Conservation (phyloP, 345 rosid genomes). For the Triadica sebifera region DNA sequence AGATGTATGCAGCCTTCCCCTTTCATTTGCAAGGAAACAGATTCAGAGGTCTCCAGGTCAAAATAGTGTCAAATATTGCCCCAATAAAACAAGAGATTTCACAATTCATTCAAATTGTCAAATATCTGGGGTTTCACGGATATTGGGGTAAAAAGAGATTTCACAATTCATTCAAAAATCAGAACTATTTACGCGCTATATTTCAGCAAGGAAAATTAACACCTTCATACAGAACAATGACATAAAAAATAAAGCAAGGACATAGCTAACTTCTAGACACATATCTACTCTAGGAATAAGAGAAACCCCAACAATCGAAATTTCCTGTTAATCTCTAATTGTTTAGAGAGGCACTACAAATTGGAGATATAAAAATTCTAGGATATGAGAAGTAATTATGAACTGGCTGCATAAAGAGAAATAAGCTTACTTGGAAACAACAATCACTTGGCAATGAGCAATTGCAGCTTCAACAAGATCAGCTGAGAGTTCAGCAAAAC, state of each 20-base stretch:
- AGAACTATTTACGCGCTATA: not conserved
- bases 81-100: not conserved
- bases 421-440: conserved; percentile 85
- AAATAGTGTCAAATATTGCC: too few relatives aligned
- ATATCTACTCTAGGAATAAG: not conserved
- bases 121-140: too few relatives aligned
- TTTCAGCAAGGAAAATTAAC: too few relatives aligned
- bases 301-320: not conserved
- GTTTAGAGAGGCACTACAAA: not conserved
- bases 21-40: too few relatives aligned
- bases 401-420: conserved; percentile 5
- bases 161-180: not conserved
- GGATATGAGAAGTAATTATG: not conserved
- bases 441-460: conserved; percentile 95
- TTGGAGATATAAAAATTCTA: not conserved
- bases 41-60: too few relatives aligned
- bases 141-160: not conserved
- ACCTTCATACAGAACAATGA: too few relatives aligned
- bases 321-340: not conserved
- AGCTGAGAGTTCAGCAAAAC: conserved; percentile 78
- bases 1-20: too few relatives aligned
- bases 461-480: conserved; percentile 77
- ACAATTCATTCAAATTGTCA: too few relatives aligned
- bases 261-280: not conserved
- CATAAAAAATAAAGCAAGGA: not conserved